Evolutionary conservation across 169 alveolate genomes (phyloP).

Genomic region (Plasmodium reichenowi): DNA sequence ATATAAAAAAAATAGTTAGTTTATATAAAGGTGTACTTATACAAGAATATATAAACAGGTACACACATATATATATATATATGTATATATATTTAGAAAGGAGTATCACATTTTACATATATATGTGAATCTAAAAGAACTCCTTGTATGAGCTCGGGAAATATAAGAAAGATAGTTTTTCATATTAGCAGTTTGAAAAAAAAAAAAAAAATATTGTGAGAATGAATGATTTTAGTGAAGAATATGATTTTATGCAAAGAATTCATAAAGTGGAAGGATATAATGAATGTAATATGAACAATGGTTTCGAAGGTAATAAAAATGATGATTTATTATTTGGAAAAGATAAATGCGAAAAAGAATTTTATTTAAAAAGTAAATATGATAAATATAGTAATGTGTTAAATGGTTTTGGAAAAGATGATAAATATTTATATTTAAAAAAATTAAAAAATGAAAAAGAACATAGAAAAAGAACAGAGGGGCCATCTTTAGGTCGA

Average conservation of each 20-base stretch:
- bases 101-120: no score
- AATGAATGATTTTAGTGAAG: constrained; percentile 72
- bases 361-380: constrained; percentile 57
- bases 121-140: no score
- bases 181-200: no score
- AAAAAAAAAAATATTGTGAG: neutral
- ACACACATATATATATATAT: no score
- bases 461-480: constrained; percentile 27
- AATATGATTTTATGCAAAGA: constrained; percentile 75
- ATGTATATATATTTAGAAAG: no score
- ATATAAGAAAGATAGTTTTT: no score
- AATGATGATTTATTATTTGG: constrained; percentile 35
- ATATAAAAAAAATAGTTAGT: no score
- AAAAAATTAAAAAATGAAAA: constrained; percentile 65
- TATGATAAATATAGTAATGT: constrained; percentile 55
- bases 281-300: constrained; percentile 31
- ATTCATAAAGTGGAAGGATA: constrained; percentile 69
- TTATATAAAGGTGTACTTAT: no score
- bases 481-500: no score
- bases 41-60: no score
- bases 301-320: constrained; percentile 9
- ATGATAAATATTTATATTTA: constrained; percentile 42
- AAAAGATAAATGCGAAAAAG: constrained; percentile 52
- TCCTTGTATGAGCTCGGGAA: no score
- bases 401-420: constrained; percentile 63